These are phyloP conservation scores for Setomelanomma holmii DNA, from an alignment of 2,329 filamentous ascomycete species.

Conservation along the genomic window DNA sequence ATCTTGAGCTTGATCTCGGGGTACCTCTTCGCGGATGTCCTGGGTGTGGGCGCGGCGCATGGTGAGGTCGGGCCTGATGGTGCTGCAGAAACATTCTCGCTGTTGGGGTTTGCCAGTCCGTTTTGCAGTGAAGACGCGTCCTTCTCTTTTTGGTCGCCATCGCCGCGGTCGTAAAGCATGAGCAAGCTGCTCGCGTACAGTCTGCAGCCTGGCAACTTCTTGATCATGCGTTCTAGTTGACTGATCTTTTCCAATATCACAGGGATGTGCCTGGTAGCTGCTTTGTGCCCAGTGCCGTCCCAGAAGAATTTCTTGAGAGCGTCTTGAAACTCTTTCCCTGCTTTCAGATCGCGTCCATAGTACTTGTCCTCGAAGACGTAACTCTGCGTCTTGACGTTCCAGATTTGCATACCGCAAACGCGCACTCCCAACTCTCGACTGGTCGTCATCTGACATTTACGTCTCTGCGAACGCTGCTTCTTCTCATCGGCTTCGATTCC, in stretches of 20 bases:
- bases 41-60: slow-evolving; percentile 17
- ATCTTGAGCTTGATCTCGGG: slow-evolving; percentile 87
- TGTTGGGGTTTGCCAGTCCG: slow-evolving; percentile 18
- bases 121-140: slow-evolving; percentile 17
- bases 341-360: slow-evolving; percentile 86
- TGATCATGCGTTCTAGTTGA: slow-evolving; percentile 82
- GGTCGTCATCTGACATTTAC: slow-evolving; percentile 91
- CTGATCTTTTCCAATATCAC: slow-evolving; percentile 83
- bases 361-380: slow-evolving; percentile 99
- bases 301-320: slow-evolving; percentile 90
- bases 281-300: slow-evolving; percentile 81
- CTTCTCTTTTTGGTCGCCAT: slow-evolving; percentile 57
- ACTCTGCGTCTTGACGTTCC: slow-evolving; percentile 81
- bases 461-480: slow-evolving; percentile 90
- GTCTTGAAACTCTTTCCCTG: slow-evolving; percentile 85
- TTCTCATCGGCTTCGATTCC: slow-evolving; percentile 90
- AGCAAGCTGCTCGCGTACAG: slow-evolving; percentile 95
- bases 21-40: slow-evolving; percentile 29
- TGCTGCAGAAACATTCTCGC: slow-evolving; percentile 26
- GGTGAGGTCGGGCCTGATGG: slow-evolving; percentile 37
- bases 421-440: slow-evolving; percentile 90
- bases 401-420: slow-evolving; percentile 94
- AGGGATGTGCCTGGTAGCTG: slow-evolving; percentile 86
- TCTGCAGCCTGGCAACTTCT: slow-evolving; percentile 80
- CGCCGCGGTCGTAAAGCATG: slow-evolving; percentile 94